These are phyloP conservation scores for Grammothele lineata DNA, from an alignment of 768 basidiomycete genomes.

Conservation along the genomic window DNA sequence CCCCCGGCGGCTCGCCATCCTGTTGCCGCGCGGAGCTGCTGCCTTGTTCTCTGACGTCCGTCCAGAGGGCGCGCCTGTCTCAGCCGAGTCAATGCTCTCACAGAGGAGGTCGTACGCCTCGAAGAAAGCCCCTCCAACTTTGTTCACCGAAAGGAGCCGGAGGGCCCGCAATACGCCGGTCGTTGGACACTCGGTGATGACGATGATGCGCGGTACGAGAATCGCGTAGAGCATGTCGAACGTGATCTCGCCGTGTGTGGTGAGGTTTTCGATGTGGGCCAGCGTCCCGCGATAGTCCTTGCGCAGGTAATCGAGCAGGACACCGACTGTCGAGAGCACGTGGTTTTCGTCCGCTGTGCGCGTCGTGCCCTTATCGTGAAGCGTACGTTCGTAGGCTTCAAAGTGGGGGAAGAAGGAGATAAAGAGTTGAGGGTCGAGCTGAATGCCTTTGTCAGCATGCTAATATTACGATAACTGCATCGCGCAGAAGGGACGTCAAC, in stretches of 20 bases:
- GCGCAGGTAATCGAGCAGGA: conserved; percentile 46
- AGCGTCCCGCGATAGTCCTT: conserved; percentile 47
- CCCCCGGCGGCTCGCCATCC: too few relatives aligned
- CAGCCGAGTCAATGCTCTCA: conserved; percentile 30
- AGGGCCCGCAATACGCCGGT: conserved; percentile 51
- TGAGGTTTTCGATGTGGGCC: conserved; percentile 41
- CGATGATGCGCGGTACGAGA: conserved; percentile 46
- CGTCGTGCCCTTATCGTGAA: conserved; percentile 30
- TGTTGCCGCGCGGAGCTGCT: too few relatives aligned
- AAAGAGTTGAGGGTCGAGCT: conserved; percentile 54
- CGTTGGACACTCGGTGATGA: conserved; percentile 48
- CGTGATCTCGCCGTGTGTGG: conserved; percentile 52
- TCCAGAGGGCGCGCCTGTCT: too few relatives aligned
- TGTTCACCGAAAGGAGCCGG: conserved; percentile 36
- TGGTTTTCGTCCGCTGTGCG: conserved; percentile 38
- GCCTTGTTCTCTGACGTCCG: not conserved
- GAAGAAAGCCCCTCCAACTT: conserved; percentile 31
- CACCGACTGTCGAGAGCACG: conserved; percentile 40
- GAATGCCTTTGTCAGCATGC: too few relatives aligned
- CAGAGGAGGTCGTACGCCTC: conserved; percentile 41
- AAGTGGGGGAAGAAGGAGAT: conserved; percentile 48
- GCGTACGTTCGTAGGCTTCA: conserved; percentile 37
- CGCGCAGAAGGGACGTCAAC: not conserved
- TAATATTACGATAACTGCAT: too few relatives aligned
- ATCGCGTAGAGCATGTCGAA: conserved; percentile 53